These are phyloP conservation scores for Vitis hybrid DNA, from an alignment of 177 flowering plant genomes.

Conservation along the genomic window DNA sequence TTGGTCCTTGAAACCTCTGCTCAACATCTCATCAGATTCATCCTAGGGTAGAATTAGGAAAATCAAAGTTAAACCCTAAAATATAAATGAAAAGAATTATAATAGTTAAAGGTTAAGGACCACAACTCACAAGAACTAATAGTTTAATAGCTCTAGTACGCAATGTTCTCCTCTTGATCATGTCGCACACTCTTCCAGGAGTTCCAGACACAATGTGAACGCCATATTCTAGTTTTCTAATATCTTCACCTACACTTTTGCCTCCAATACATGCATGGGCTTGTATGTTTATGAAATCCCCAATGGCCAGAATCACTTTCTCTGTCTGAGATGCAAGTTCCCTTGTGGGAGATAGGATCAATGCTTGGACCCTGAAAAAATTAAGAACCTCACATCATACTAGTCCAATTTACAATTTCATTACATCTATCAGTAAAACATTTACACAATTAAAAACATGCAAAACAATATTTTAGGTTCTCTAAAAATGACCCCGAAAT, in stretches of 20 bases:
- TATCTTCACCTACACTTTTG: slow-evolving; percentile 93
- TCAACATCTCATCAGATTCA: slow-evolving; percentile 95
- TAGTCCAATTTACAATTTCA: too few species aligned
- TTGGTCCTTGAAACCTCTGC: slow-evolving; percentile 90
- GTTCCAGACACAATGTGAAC: slow-evolving; percentile 99
- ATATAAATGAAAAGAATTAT: neutral
- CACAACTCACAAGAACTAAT: slow-evolving; percentile 66
- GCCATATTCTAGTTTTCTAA: slow-evolving; percentile 83
- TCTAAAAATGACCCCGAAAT: too few species aligned
- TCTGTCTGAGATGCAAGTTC: slow-evolving; percentile 95
- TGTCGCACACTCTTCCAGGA: slow-evolving; percentile 98
- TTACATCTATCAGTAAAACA: too few species aligned
- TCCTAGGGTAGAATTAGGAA: slow-evolving; percentile 43
- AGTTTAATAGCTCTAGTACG: slow-evolving; percentile 86
- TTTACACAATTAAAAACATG: too few species aligned
- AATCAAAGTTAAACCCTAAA: slow-evolving; percentile 1
- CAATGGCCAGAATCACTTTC: slow-evolving; percentile 72
- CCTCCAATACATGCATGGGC: slow-evolving; percentile 96
- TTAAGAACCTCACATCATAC: neutral
- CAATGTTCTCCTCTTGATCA: slow-evolving; percentile 93
- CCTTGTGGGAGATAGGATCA: slow-evolving; percentile 94
- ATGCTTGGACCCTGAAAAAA: slow-evolving; percentile 76
- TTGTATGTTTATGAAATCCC: slow-evolving; percentile 72
- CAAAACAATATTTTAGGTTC: too few species aligned
- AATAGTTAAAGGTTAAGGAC: neutral